Evolutionary conservation across 345 rosid species (phyloP).

Genomic region (Nasturtium officinale): DNA sequence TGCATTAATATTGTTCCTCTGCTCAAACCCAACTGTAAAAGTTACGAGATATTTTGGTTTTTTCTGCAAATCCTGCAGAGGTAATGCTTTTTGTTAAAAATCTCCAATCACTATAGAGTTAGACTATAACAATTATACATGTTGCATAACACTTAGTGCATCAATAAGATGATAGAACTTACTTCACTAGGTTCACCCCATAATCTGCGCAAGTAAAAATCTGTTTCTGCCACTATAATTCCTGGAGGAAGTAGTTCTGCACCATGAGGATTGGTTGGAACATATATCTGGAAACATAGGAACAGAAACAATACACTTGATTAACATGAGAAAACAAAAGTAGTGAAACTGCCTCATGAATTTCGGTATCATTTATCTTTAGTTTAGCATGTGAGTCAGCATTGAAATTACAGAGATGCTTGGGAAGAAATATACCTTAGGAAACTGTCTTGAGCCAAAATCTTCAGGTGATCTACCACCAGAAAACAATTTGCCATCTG

Average conservation of each 20-base stretch:
- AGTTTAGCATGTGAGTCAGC: neutral
- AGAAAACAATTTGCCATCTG: conserved; percentile 41
- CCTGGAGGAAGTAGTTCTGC: conserved; percentile 88
- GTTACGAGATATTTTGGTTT: conserved; percentile 81
- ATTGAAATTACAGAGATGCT: conserved; percentile 1
- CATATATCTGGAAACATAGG: conserved; percentile 61
- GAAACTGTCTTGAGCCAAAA: conserved; percentile 42
- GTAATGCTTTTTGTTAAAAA: neutral
- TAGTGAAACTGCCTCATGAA: too few relatives aligned
- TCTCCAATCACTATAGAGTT: neutral
- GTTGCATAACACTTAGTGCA: too few relatives aligned
- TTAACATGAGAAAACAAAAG: neutral
- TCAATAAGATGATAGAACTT: conserved; percentile 21
- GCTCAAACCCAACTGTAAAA: conserved; percentile 81
- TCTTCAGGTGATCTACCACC: conserved; percentile 48
- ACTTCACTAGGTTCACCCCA: conserved; percentile 98
- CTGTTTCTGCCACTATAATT: conserved; percentile 74
- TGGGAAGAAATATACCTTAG: conserved; percentile 51
- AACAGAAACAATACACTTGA: neutral
- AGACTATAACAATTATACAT: too few relatives aligned
- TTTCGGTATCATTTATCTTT: neutral
- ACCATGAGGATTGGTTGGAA: conserved; percentile 85
- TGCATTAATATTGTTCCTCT: conserved; percentile 62
- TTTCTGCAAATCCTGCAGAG: conserved; percentile 73
- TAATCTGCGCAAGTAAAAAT: conserved; percentile 77